Base-by-base conservation (phyloP, 495 filamentous ascomycete genomes). In the Apodospora peruviana region DNA sequence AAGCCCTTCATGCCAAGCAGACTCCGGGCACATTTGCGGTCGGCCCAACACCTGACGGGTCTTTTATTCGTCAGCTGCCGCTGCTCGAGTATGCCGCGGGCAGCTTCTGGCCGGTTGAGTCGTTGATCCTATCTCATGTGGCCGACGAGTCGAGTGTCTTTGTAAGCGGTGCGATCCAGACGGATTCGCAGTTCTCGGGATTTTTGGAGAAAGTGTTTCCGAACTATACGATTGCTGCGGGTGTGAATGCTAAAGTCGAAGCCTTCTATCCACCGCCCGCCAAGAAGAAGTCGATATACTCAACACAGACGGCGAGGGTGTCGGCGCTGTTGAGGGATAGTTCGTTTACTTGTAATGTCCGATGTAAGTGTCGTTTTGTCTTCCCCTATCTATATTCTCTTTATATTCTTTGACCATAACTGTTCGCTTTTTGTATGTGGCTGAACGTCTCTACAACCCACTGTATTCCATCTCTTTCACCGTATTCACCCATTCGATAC, bases 151-250 rank as follows among this genome's bases (percentile, higher is more conserved):
- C 65, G 18, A 59, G 57, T 5, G 44, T 70, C 7, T 72, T 74
- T 41, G 65, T 67, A 2, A 57, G 55, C 43, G 63, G 66, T 43
- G 59, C 73, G 56, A 69, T 80, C 20, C 71, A 66, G 19, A 76
- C 76, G 17, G 71, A 79, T 34, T 66, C 69, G 18, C 67, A 79
- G 43, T 81, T 80, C 64, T 68, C 69, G 32, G 60, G 53, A n/a
- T 77, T 71, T 53, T 54, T 78, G 20, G 64, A 74, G 32, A 53
- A 65, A 25, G 50, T 71, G 17, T 72, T 72, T 20, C 66, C 68
- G 5, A 51, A 65, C 16, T 68, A 71, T 48, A 65, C 68, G 11
- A 43, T 47, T 25, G 35, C 51, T 8, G 52, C 47, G 14, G 68
- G 65, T n/a, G 40, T 71, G 18, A 66, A 54, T 24, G 50, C 48